Conservation (phyloP, 2,329 filamentous ascomycete species). For the Bertia moriformis region DNA sequence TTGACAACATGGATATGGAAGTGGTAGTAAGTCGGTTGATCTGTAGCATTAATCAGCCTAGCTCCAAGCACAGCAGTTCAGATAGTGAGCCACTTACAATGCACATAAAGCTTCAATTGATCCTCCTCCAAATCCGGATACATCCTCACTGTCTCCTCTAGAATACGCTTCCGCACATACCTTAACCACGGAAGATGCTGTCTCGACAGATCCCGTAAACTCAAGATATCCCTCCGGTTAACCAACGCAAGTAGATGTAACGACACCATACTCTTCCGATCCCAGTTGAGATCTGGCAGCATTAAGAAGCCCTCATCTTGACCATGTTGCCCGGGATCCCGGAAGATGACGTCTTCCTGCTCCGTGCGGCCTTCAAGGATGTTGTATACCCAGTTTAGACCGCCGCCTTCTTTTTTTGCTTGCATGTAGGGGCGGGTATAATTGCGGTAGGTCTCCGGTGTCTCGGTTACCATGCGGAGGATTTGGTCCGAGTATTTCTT, state of each 20-base stretch:
- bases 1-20: conserved; percentile 57
- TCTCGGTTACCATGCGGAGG: conserved; percentile 46
- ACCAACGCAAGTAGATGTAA: conserved; percentile 42
- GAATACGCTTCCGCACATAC: conserved; percentile 36
- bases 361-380: conserved; percentile 51
- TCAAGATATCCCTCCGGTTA: conserved; percentile 49
- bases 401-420: conserved; percentile 37
- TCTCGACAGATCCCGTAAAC: conserved; percentile 43
- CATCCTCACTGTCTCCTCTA: conserved; percentile 35
- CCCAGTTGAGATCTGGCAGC: conserved; percentile 51
- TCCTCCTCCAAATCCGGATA: conserved; percentile 43
- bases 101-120: conserved; percentile 53
- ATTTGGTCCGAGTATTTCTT: conserved; percentile 50
- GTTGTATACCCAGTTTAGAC: conserved; percentile 55
- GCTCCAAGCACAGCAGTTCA: neutral
- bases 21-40: conserved; percentile 60
- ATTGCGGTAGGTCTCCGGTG: conserved; percentile 37
- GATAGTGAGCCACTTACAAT: conserved; percentile 18
- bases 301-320: conserved; percentile 35
- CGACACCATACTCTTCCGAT: conserved; percentile 43
- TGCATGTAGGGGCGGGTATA: conserved; percentile 44
- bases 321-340: conserved; percentile 15
- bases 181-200: conserved; percentile 40
- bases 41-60: neutral
- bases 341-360: conserved; percentile 50